A percentile compares a stretch with the other conserved stretches of the same genome.
These are phyloP conservation scores for Diplocarpon mali DNA, from an alignment of 2,329 filamentous ascomycete species.

Conservation along the genomic window DNA sequence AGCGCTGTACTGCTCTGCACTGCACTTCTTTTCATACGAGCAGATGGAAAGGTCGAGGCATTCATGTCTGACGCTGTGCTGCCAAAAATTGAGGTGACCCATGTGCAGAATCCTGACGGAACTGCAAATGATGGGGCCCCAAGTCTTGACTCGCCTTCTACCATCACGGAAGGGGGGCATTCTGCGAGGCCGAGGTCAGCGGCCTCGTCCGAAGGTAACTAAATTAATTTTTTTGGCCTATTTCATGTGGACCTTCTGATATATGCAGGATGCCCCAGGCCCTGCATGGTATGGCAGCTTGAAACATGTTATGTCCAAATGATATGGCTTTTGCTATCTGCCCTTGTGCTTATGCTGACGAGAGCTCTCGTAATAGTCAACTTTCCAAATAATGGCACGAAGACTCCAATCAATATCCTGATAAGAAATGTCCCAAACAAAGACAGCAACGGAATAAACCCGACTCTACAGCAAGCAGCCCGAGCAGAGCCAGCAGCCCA, in stretches of 20 bases:
- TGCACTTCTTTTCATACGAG: conserved; percentile 9
- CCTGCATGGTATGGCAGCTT: neutral
- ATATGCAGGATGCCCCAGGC: neutral
- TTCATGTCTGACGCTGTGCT: conserved; percentile 23
- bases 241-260: neutral
- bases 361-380: conserved; percentile 16
- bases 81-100: conserved; percentile 25
- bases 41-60: conserved; percentile 17
- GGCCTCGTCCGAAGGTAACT: conserved; percentile 25
- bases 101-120: conserved; percentile 17
- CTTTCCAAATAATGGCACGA: conserved; percentile 19
- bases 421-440: conserved; percentile 20
- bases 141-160: conserved; percentile 21
- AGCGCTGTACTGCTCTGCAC: no score
- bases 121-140: conserved; percentile 10
- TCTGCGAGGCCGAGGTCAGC: conserved; percentile 21
- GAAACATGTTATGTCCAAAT: conserved; percentile 12
- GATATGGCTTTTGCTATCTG: conserved; percentile 10
- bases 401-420: conserved; percentile 17
- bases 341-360: conserved; percentile 17
- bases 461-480: conserved; percentile 4
- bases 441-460: conserved; percentile 17
- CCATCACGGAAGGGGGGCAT: conserved; percentile 20
- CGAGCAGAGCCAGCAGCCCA: conserved; percentile 2
- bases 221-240: neutral